Evolutionary conservation across 768 basidiomycete genomes (phyloP).

Genomic region (Terana coerulea): DNA sequence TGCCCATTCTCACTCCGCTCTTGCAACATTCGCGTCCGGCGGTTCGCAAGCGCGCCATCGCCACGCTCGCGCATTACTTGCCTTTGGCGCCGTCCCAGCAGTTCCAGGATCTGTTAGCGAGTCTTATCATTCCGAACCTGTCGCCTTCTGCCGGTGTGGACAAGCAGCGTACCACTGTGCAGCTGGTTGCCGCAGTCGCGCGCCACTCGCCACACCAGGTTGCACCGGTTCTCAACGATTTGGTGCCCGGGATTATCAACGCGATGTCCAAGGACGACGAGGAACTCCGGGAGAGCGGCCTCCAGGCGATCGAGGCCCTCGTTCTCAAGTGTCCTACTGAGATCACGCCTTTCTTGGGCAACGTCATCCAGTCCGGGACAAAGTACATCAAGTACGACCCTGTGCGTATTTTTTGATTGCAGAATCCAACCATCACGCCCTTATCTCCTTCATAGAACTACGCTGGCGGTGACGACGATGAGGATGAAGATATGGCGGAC

Average conservation of each 20-base stretch:
- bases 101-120: conserved; percentile 57
- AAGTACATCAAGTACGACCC: conserved; percentile 93
- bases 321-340: conserved; percentile 83
- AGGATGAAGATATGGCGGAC: conserved; percentile 58
- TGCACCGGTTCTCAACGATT: conserved; percentile 51
- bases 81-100: conserved; percentile 63
- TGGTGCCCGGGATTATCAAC: conserved; percentile 70
- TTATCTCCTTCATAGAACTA: conserved; percentile 48
- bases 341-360: conserved; percentile 63
- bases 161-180: conserved; percentile 73
- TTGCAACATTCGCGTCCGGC: conserved; percentile 76
- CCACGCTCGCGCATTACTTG: conserved; percentile 80
- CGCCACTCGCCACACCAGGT: conserved; percentile 70
- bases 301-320: conserved; percentile 88
- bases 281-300: conserved; percentile 73
- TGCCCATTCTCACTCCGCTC: conserved; percentile 65
- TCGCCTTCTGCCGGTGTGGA: conserved; percentile 49
- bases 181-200: conserved; percentile 76
- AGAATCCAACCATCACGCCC: not conserved
- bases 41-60: conserved; percentile 89
- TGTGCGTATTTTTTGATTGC: conserved; percentile 40
- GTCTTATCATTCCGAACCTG: conserved; percentile 59
- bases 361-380: conserved; percentile 66
- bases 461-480: conserved; percentile 67
- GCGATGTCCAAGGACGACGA: conserved; percentile 75